Evolutionary conservation across 306 rosid genomes (phyloP).

Genomic region (Hippophae gyantsensis): DNA sequence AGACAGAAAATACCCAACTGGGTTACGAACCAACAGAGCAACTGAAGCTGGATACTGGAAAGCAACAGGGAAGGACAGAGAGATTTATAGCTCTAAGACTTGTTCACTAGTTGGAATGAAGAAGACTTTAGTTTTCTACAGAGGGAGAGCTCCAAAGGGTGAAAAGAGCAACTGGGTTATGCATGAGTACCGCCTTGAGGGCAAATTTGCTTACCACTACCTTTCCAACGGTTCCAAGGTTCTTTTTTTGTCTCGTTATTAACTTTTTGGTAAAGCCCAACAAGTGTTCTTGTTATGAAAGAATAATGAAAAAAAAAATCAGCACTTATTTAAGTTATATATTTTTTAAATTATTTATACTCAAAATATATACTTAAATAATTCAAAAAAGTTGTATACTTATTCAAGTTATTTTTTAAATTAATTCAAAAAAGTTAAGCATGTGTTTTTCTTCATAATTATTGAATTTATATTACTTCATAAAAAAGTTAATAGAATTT

Average conservation of each 20-base stretch:
- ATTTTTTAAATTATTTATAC: too few species aligned
- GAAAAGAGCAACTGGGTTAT: constrained; percentile 93
- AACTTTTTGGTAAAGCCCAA: too few species aligned
- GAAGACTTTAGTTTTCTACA: constrained; percentile 84
- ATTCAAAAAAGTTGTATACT: too few species aligned
- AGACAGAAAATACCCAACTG: constrained; percentile 89
- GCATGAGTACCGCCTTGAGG: constrained; percentile 99
- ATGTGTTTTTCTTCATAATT: too few species aligned
- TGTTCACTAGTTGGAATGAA: constrained; percentile 87
- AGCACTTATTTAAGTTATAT: too few species aligned
- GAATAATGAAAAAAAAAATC: too few species aligned
- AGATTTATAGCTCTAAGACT: constrained; percentile 66
- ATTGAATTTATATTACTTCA: too few species aligned
- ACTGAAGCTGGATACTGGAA: constrained; percentile 99
- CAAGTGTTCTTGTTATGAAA: too few species aligned
- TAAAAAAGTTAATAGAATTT: too few species aligned
- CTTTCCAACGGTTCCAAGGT: constrained; percentile 72
- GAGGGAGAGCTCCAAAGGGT: constrained; percentile 93
- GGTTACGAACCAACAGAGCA: constrained; percentile 74
- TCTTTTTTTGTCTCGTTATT: neutral
- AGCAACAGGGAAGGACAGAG: constrained; percentile 90
- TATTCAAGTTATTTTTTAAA: too few species aligned
- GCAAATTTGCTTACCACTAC: constrained; percentile 79
- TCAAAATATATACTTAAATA: too few species aligned
- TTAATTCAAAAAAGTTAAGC: too few species aligned